Evolutionary conservation across 371 early-diverging fungal species (phyloP).

Genomic region (Apophysomyces sp.): DNA sequence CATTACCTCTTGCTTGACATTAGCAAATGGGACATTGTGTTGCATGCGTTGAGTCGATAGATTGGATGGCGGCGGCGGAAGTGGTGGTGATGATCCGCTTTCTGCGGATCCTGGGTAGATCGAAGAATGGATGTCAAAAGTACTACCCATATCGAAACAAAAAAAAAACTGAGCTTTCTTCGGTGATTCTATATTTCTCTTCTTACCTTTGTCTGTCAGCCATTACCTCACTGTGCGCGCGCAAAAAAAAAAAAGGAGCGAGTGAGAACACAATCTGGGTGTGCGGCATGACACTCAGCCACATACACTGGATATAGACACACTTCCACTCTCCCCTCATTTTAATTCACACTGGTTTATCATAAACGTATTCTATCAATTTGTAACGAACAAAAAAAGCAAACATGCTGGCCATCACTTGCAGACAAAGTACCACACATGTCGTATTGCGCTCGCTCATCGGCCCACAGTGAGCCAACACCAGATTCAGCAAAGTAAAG

Average conservation of each 20-base stretch:
- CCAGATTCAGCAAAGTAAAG: slow-evolving; percentile 89
- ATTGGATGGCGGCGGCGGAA: not conserved
- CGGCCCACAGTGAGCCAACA: slow-evolving; percentile 77
- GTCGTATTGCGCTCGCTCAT: slow-evolving; percentile 72
- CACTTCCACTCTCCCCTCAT: too few relatives aligned
- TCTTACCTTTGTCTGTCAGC: slow-evolving; percentile 1
- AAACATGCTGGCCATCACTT: slow-evolving; percentile 60
- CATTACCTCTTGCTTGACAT: not conserved
- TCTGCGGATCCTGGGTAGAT: not conserved
- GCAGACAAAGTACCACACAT: slow-evolving; percentile 58
- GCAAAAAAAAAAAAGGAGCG: not conserved
- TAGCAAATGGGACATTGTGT: not conserved
- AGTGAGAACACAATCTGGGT: too few relatives aligned
- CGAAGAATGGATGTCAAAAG: not conserved
- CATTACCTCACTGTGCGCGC: not conserved
- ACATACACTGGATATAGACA: too few relatives aligned
- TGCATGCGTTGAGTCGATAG: not conserved
- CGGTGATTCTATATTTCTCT: too few relatives aligned
- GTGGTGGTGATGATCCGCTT: not conserved
- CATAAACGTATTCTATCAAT: slow-evolving; percentile 75
- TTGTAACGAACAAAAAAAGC: slow-evolving; percentile 79
- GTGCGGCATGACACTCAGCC: too few relatives aligned
- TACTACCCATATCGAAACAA: not conserved
- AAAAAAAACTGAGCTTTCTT: too few relatives aligned
- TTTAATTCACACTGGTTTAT: too few relatives aligned